Conservation (phyloP, 1,139 yeast species). For the Magnusiomyces paraingens region DNA sequence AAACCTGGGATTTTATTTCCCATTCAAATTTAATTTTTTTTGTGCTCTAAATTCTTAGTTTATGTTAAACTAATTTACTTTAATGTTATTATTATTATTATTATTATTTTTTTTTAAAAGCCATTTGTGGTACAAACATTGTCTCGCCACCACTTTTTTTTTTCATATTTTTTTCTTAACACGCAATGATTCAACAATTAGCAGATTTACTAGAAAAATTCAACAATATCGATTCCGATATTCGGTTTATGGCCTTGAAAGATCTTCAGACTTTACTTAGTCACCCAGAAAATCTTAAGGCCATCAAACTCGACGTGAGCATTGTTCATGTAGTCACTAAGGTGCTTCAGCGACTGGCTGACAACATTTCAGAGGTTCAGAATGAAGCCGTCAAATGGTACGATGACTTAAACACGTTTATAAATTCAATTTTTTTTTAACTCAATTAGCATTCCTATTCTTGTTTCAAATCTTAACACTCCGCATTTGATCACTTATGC, state of each 20-base stretch:
- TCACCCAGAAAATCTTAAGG: constrained; percentile 28
- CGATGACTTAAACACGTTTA: constrained; percentile 12
- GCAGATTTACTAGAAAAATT: constrained; percentile 19
- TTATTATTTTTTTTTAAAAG: too few relatives aligned
- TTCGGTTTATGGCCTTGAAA: constrained; percentile 80
- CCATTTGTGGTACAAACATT: too few relatives aligned
- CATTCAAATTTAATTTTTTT: not conserved
- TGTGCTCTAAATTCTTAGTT: too few relatives aligned
- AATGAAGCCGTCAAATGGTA: constrained; percentile 65
- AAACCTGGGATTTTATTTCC: not conserved
- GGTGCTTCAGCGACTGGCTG: constrained; percentile 50
- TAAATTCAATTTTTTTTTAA: not conserved
- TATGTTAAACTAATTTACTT: not conserved
- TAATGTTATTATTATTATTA: not conserved
- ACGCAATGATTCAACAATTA: not conserved
- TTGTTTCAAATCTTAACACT: constrained; percentile 8
- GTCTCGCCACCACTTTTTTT: not conserved
- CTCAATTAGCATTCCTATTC: constrained; percentile 12
- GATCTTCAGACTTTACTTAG: constrained; percentile 53
- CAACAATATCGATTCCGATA: constrained; percentile 58
- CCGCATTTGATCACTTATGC: constrained; percentile 3
- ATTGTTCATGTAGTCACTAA: constrained; percentile 33
- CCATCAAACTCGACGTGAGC: constrained; percentile 27
- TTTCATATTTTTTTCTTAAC: not conserved
- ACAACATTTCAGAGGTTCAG: constrained; percentile 69